These are phyloP conservation scores for Ogataea populi-albae DNA, from an alignment of 805 yeast genomes.

Conservation along the genomic window DNA sequence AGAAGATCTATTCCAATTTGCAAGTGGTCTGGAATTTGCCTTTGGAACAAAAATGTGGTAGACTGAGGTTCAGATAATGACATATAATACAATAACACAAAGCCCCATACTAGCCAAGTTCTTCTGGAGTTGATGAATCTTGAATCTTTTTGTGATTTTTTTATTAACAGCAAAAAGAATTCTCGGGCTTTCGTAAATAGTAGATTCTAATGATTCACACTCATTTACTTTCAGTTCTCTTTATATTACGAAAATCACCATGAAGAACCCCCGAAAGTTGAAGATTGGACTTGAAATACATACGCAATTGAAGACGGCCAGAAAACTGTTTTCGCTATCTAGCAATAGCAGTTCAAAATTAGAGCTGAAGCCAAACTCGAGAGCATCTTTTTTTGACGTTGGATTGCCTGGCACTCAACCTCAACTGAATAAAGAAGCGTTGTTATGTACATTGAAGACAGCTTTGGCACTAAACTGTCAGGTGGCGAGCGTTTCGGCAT, in stretches of 20 bases:
- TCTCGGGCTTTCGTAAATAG: background rate
- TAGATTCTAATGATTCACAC: background rate
- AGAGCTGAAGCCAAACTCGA: constrained; percentile 56
- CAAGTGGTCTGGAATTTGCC: constrained; percentile 12
- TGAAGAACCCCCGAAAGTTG: constrained; percentile 32
- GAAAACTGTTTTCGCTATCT: constrained; percentile 75
- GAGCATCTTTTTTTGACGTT: constrained; percentile 74
- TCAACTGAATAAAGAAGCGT: constrained; percentile 66
- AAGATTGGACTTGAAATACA: constrained; percentile 93
- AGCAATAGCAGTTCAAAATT: constrained; percentile 42
- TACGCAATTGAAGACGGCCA: constrained; percentile 73
- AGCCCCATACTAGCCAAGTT: too few relatives aligned
- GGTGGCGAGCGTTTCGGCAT: constrained; percentile 56
- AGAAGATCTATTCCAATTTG: constrained; percentile 26
- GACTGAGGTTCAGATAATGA: constrained; percentile 7
- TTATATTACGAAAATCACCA: background rate
- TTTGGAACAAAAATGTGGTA: constrained; percentile 12
- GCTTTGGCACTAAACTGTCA: constrained; percentile 66
- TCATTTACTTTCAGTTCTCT: background rate
- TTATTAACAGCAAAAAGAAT: too few relatives aligned
- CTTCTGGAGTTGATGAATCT: too few relatives aligned
- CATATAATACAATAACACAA: background rate
- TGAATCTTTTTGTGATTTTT: too few relatives aligned
- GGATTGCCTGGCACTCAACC: constrained; percentile 96
- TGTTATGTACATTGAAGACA: constrained; percentile 66